These are phyloP conservation scores for Trichocladium antarcticum DNA, from an alignment of 495 filamentous ascomycete genomes.

Conservation along the genomic window DNA sequence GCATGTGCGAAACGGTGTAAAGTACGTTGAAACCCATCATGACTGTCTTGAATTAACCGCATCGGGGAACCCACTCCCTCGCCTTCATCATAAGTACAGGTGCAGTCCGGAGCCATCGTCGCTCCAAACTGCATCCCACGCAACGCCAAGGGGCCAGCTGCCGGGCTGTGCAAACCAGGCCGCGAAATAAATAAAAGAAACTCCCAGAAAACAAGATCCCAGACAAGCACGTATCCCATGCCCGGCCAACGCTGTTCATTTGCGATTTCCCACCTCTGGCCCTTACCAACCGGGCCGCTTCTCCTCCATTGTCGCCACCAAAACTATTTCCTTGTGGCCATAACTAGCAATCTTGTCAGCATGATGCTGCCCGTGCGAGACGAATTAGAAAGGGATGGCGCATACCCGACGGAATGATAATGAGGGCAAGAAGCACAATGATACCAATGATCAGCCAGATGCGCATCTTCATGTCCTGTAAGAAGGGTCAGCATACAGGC, in stretches of 20 bases:
- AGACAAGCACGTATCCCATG: constrained; percentile 18
- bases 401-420: constrained; percentile 81
- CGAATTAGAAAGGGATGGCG: not conserved
- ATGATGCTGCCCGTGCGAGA: not conserved
- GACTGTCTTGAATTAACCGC: constrained; percentile 30
- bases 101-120: constrained; percentile 12
- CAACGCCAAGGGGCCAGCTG: constrained; percentile 16
- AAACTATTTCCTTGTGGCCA: constrained; percentile 22
- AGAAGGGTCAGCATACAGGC: not conserved
- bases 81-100: constrained; percentile 34
- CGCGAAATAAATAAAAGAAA: constrained; percentile 25
- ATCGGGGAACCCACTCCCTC: constrained; percentile 23
- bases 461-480: constrained; percentile 93
- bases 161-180: constrained; percentile 13
- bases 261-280: constrained; percentile 26
- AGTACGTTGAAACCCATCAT: constrained; percentile 12
- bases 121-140: constrained; percentile 16
- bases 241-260: constrained; percentile 20
- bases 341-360: constrained; percentile 19
- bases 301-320: constrained; percentile 15
- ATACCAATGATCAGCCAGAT: constrained; percentile 86
- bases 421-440: constrained; percentile 78
- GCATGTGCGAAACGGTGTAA: not conserved
- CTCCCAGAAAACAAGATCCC: constrained; percentile 23
- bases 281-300: constrained; percentile 8